phyloP scores from a whole-genome alignment of 2,329 filamentous ascomycete species.

The Sporothrix phasma region DNA sequence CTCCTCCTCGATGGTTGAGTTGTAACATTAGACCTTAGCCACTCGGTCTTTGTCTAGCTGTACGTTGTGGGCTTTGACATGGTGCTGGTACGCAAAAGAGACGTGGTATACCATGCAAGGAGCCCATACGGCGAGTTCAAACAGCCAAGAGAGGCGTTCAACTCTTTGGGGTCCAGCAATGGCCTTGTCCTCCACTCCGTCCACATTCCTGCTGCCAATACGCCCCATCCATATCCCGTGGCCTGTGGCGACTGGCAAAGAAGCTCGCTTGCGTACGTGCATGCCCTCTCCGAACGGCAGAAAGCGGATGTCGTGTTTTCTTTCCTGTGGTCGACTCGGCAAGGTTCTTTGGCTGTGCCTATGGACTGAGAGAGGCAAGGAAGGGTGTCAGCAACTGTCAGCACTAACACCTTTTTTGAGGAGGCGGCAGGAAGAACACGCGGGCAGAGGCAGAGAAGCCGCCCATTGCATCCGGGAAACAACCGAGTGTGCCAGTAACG shows the following conservation, averaged over 20 bases:
- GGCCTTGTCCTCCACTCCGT: neutral
- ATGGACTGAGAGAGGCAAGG: neutral
- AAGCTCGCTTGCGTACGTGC: neutral
- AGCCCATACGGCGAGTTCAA: neutral
- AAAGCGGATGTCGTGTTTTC: too few species aligned
- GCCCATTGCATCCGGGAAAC: too few species aligned
- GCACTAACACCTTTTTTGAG: slow-evolving; percentile 4
- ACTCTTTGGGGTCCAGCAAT: neutral
- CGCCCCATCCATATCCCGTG: neutral
- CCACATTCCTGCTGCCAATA: too few species aligned
- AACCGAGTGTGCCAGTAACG: too few species aligned
- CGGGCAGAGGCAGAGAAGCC: neutral
- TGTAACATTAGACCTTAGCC: too few species aligned
- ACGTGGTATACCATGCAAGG: too few species aligned
- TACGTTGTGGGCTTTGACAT: too few species aligned
- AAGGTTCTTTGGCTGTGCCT: neutral
- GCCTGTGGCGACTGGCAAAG: neutral
- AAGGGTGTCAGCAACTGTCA: neutral
- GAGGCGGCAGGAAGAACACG: neutral
- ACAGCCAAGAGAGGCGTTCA: neutral
- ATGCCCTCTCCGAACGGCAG: neutral
- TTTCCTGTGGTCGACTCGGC: too few species aligned
- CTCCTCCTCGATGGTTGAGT: too few species aligned
- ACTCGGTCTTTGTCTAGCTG: too few species aligned
- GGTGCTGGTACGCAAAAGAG: too few species aligned